These are phyloP conservation scores for Celoporthe dispersa DNA, from an alignment of 2,329 filamentous ascomycete genomes.

Conservation along the genomic window DNA sequence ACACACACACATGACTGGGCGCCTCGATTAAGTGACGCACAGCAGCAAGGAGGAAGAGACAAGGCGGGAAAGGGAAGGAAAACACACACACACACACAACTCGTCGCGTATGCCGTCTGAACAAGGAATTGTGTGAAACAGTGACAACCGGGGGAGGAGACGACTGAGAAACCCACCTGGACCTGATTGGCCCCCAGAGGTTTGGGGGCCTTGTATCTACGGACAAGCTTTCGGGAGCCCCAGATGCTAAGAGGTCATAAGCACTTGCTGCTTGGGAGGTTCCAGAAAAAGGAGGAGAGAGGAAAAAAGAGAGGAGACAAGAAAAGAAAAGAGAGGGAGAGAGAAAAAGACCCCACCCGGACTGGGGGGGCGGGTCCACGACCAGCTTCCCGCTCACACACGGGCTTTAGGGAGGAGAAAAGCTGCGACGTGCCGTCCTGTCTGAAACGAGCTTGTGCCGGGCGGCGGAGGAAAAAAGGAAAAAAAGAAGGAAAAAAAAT, in stretches of 20 bases:
- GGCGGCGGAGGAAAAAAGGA: not conserved
- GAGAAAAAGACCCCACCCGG: not conserved
- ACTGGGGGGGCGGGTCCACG: no score
- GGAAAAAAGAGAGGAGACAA: no score
- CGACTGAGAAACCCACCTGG: not conserved
- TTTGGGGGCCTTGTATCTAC: not conserved
- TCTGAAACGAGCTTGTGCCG: not conserved
- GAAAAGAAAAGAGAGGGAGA: not conserved
- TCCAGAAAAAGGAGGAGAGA: no score
- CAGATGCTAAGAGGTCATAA: slow-evolving; percentile 1
- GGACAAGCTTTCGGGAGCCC: not conserved
- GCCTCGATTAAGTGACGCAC: not conserved
- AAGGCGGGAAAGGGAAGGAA: no score
- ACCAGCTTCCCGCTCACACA: no score
- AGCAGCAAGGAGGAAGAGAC: not conserved
- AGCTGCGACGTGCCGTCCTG: not conserved
- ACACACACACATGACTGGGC: not conserved
- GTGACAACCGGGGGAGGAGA: not conserved
- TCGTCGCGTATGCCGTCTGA: not conserved
- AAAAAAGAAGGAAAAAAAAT: not conserved
- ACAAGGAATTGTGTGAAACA: slow-evolving; percentile 8
- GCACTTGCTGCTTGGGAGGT: not conserved
- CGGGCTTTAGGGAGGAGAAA: no score
- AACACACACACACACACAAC: not conserved
- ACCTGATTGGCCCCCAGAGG: not conserved